Evolutionary conservation across 2,329 filamentous ascomycete genomes (phyloP).

Genomic region (Aspergillus aculeatus): DNA sequence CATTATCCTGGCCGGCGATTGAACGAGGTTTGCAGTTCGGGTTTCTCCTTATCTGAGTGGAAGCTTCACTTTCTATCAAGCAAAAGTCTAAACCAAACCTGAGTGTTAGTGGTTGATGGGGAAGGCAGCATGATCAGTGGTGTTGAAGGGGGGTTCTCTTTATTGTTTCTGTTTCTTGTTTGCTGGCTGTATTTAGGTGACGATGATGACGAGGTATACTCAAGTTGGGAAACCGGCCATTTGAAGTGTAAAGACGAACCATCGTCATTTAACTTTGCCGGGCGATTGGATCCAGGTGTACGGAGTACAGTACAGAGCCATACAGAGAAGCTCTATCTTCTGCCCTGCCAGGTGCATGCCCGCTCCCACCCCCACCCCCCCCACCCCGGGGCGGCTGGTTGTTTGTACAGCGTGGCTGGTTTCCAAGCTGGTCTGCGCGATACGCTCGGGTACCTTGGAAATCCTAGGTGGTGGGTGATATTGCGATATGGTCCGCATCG

Average conservation of each 20-base stretch:
- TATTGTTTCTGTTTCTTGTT: not conserved
- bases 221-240: not conserved
- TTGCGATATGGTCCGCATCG: not conserved
- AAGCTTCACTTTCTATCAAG: slow-evolving; percentile 2
- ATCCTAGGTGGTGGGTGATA: not conserved
- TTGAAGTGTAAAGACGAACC: not conserved
- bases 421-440: not conserved
- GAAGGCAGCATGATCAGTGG: not conserved
- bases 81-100: not conserved
- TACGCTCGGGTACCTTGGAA: slow-evolving; percentile 6
- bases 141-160: not conserved
- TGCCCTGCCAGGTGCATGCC: not conserved
- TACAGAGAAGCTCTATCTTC: not conserved
- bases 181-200: not conserved
- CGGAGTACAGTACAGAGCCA: not conserved
- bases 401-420: slow-evolving; percentile 8
- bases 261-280: slow-evolving; percentile 1
- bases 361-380: not conserved
- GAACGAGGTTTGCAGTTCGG: not conserved
- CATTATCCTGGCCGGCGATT: not conserved
- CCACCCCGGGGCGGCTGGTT: not conserved
- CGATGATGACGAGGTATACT: not conserved
- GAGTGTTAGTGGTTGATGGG: not conserved
- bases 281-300: slow-evolving; percentile 7
- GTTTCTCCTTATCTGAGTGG: slow-evolving; percentile 6